Conservation (phyloP, 1,284 basidiomycete genomes). For the Pulchroboletus neoregius region DNA sequence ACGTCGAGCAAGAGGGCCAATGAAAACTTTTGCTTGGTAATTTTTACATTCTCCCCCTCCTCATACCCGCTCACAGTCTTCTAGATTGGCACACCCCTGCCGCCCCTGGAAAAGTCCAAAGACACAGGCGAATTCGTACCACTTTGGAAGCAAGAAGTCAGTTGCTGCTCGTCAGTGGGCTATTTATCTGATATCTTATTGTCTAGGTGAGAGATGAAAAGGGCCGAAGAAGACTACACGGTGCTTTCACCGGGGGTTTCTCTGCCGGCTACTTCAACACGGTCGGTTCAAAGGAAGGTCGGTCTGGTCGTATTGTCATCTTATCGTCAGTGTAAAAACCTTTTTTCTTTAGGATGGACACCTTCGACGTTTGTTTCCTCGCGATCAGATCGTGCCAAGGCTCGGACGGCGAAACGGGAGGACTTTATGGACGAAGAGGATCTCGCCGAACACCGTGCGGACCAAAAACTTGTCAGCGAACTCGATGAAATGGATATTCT, state of each 20-base stretch:
- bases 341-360: constrained; percentile 74
- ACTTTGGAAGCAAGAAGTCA: constrained; percentile 94
- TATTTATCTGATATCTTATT: constrained; percentile 20
- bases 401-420: constrained; percentile 62
- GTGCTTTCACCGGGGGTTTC: constrained; percentile 97
- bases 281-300: constrained; percentile 93
- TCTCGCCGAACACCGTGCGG: constrained; percentile 74
- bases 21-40: constrained; percentile 84
- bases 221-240: constrained; percentile 88
- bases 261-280: constrained; percentile 97
- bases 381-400: constrained; percentile 66
- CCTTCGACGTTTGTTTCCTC: constrained; percentile 91
- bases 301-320: constrained; percentile 14
- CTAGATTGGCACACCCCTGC: constrained; percentile 89
- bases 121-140: constrained; percentile 94
- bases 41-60: constrained; percentile 18
- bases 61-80: constrained; percentile 10
- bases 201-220: constrained; percentile 87
- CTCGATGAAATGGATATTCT: constrained; percentile 70
- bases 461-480: constrained; percentile 70
- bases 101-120: constrained; percentile 82
- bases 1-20: constrained; percentile 64
- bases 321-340: neutral
- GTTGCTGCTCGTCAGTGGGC: constrained; percentile 21
- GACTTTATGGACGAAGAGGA: constrained; percentile 99